Base-by-base conservation (phyloP, 2,329 filamentous ascomycete species). In the Macrophomina phaseolina region DNA sequence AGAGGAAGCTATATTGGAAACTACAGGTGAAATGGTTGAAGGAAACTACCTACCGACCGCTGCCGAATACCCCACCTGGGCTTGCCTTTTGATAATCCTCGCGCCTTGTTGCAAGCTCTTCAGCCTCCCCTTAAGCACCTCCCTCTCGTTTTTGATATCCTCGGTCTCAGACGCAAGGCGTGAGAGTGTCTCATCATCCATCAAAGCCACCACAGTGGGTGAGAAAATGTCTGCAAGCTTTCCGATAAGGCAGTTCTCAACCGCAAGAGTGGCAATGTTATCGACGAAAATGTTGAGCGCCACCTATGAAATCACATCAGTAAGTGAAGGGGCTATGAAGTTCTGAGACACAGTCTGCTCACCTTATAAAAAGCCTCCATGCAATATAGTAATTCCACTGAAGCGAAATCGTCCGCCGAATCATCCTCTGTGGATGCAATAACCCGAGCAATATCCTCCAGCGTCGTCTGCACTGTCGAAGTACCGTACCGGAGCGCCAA, bases 331-430 rank as follows among this genome's bases (percentile, higher is more conserved):
- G 23, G 23, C 23, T 23, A 2, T 38, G 1, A 38, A 4, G 2
- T 38, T 38, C 36, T 7, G 36, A 2, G 36, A 12, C n/a, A 12
- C 16, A 23, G 16, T 16, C 9, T 30, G 9, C 67, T 67, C 64
- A 81, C 81, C 76, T 82, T 80, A 72, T 84, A 84, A 69, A 82
- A 84, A 1, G 81, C 80, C 60, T 81, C 70, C 77, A 82, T 80
- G 56, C 75, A 77, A 66, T 82, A 77, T 6, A 79, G 66, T 9
- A 78, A 78, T 61, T 80, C 45, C 16, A 38, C 30, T 0, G 51
- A 58, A 9, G 52, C 40, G 12, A 12, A 65, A 6, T 48, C 6
- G 5, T 42, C 52, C 2, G n/a, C 5, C 1, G 42, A 16, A n/a
- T 36, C 63, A 1, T 4, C 30, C 8, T 40, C 30, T 4, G 28